These are phyloP conservation scores for Aspergillus sp. DNA, from an alignment of 2,329 filamentous ascomycete species.

Conservation along the genomic window DNA sequence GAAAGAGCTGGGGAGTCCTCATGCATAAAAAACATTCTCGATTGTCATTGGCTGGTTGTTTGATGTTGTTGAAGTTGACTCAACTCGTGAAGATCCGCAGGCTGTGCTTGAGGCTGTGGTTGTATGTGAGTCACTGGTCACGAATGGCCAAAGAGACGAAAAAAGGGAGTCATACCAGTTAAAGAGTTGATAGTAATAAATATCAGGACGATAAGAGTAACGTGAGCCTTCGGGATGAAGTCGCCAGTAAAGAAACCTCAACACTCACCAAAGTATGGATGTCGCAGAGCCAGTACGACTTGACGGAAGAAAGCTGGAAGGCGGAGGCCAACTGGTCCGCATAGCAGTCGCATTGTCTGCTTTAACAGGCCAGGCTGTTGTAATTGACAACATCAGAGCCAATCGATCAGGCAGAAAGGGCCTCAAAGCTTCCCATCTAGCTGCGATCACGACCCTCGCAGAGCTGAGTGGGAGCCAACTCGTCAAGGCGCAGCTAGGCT, in stretches of 20 bases:
- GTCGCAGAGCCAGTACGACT: conserved; percentile 35
- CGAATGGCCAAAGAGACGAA: background rate
- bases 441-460: conserved; percentile 54
- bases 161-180: background rate
- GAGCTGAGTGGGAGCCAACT: conserved; percentile 48
- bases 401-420: conserved; percentile 52
- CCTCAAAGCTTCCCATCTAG: conserved; percentile 58
- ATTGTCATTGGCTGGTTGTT: background rate
- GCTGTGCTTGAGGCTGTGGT: background rate
- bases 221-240: too few relatives aligned
- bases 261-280: background rate
- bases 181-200: background rate
- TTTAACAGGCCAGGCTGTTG: conserved; percentile 51
- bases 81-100: background rate
- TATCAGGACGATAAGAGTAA: too few relatives aligned
- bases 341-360: conserved; percentile 57
- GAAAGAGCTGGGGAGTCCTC: too few relatives aligned
- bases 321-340: conserved; percentile 62
- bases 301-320: conserved; percentile 60
- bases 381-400: conserved; percentile 55
- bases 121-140: background rate
- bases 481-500: conserved; percentile 36
- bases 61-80: background rate
- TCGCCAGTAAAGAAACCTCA: too few relatives aligned
- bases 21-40: background rate